These are phyloP conservation scores for Ophiognomonia clavigignenti-juglandacearum DNA, from an alignment of 2,329 filamentous ascomycete species.

Conservation along the genomic window DNA sequence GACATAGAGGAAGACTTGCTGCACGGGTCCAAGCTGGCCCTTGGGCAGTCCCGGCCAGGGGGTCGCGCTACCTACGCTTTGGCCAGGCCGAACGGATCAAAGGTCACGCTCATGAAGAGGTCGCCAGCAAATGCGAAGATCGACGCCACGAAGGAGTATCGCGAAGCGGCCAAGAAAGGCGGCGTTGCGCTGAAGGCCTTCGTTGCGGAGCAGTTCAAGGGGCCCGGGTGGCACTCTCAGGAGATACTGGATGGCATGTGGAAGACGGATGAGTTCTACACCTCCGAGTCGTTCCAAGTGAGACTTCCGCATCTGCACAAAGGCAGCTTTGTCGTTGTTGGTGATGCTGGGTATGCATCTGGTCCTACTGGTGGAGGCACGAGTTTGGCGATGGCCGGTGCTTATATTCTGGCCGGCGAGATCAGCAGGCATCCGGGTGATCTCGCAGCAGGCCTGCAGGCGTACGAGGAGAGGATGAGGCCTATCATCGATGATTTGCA, in stretches of 20 bases:
- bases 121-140: conserved; percentile 22
- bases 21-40: conserved; percentile 29
- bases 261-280: conserved; percentile 33
- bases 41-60: conserved; percentile 30
- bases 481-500: conserved; percentile 30
- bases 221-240: conserved; percentile 37
- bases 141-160: conserved; percentile 29
- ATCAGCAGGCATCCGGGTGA: conserved; percentile 25
- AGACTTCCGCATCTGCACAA: conserved; percentile 31
- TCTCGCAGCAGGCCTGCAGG: conserved; percentile 26
- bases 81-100: conserved; percentile 22
- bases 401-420: conserved; percentile 43
- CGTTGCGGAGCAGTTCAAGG: conserved; percentile 25
- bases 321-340: conserved; percentile 33
- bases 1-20: conserved; percentile 33
- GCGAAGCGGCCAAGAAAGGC: conserved; percentile 32
- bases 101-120: conserved; percentile 30
- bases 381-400: conserved; percentile 32
- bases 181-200: conserved; percentile 28
- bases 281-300: conserved; percentile 32
- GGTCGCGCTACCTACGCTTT: conserved; percentile 30
- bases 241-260: conserved; percentile 32
- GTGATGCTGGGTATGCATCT: conserved; percentile 38
- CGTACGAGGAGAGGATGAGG: conserved; percentile 32
- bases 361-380: conserved; percentile 38